Evolutionary conservation across 805 yeast species (phyloP).

Genomic region (Candida pseudofarinosa): DNA sequence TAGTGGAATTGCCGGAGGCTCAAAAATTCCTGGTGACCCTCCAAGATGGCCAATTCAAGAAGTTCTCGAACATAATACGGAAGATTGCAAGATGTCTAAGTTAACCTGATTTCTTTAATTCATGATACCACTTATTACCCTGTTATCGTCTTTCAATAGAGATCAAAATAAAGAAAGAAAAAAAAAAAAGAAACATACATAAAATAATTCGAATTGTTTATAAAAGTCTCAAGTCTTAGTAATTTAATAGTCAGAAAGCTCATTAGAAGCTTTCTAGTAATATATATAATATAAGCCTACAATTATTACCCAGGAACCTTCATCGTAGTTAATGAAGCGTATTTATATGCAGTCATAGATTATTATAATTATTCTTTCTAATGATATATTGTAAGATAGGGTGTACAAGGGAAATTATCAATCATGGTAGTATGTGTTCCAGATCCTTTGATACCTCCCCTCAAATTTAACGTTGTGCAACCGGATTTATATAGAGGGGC

Average conservation of each 20-base stretch:
- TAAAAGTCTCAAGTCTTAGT: neutral
- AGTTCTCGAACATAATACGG: slow-evolving; percentile 67
- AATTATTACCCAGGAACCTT: neutral
- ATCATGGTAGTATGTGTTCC: slow-evolving; percentile 10
- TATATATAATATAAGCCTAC: neutral
- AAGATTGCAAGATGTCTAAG: slow-evolving; percentile 46
- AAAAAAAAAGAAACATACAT: too few species aligned
- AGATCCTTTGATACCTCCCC: slow-evolving; percentile 59
- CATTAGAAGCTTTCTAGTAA: neutral
- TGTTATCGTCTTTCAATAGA: neutral
- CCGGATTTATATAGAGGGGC: slow-evolving; percentile 77
- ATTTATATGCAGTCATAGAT: too few species aligned
- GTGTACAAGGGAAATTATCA: too few species aligned
- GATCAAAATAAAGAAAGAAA: neutral
- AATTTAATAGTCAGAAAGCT: neutral
- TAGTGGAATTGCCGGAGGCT: slow-evolving; percentile 75
- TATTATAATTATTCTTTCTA: too few species aligned
- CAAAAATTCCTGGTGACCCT: slow-evolving; percentile 45
- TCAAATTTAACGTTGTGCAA: slow-evolving; percentile 70
- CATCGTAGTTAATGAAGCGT: too few species aligned
- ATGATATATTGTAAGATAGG: too few species aligned
- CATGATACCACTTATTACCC: neutral
- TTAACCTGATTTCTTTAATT: slow-evolving; percentile 10
- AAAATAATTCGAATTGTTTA: neutral
- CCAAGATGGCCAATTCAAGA: slow-evolving; percentile 81